A percentile compares a stretch with the other conserved stretches of the same genome.
These are phyloP conservation scores for Cardiospermum halicacabum DNA, from an alignment of 345 rosid species.

Conservation along the genomic window DNA sequence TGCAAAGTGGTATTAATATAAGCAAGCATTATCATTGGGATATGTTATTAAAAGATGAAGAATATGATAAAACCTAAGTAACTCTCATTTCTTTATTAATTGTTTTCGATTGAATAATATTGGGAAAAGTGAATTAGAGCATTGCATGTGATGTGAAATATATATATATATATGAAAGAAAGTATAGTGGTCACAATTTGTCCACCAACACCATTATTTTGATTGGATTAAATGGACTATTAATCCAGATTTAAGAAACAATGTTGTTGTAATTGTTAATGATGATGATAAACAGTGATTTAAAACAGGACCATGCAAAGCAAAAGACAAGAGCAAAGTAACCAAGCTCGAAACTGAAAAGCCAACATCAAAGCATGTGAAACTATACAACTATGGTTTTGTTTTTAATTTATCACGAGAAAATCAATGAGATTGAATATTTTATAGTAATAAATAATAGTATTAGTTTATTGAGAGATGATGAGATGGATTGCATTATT, in stretches of 20 bases:
- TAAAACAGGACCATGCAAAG: neutral
- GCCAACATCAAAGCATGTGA: slow-evolving; percentile 25
- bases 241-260: too few species aligned
- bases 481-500: slow-evolving; percentile 35
- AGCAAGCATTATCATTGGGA: slow-evolving; percentile 30
- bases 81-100: neutral
- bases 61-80: slow-evolving; percentile 17
- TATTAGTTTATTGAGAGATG: neutral
- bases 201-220: slow-evolving; percentile 21
- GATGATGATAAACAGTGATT: too few species aligned
- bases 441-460: neutral
- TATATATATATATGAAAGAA: slow-evolving; percentile 13
- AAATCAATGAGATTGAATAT: slow-evolving; percentile 3
- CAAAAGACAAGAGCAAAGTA: slow-evolving; percentile 5
- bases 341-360: slow-evolving; percentile 7
- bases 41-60: slow-evolving; percentile 17
- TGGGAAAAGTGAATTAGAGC: slow-evolving; percentile 14
- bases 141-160: slow-evolving; percentile 32
- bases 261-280: too few species aligned
- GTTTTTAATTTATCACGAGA: slow-evolving; percentile 8
- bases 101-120: neutral
- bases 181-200: slow-evolving; percentile 24
- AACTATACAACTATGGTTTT: too few species aligned
- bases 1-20: slow-evolving; percentile 17
- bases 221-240: slow-evolving; percentile 8